A percentile compares a stretch with the other conserved stretches of the same genome.
Conservation (phyloP, 495 filamentous ascomycete genomes). For the Thermothielavioides terrestris region DNA sequence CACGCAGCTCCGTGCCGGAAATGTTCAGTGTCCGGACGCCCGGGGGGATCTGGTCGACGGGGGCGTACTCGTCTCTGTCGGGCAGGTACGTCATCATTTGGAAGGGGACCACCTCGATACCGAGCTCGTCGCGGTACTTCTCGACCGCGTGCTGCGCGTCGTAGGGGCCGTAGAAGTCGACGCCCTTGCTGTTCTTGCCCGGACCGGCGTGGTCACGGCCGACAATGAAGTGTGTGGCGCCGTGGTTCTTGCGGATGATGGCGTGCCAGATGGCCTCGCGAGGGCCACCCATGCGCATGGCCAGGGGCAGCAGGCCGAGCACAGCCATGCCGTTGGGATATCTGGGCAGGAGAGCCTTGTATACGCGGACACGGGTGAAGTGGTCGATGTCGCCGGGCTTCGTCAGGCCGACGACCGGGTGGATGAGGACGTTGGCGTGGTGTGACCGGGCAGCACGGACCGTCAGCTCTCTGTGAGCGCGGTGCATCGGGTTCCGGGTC, state of each 20-base stretch:
- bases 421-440: conserved; percentile 97
- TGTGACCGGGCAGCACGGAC: conserved; percentile 91
- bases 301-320: conserved; percentile 86
- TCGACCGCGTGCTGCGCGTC: conserved; percentile 97
- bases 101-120: conserved; percentile 98
- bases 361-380: conserved; percentile 97
- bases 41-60: conserved; percentile 75
- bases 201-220: conserved; percentile 96
- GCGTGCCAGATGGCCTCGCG: conserved; percentile 99
- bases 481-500: conserved; percentile 98
- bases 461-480: conserved; percentile 93
- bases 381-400: conserved; percentile 99
- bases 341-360: conserved; percentile 90
- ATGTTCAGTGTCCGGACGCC: conserved; percentile 92
- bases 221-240: conserved; percentile 98
- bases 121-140: conserved; percentile 91
- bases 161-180: conserved; percentile 97
- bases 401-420: conserved; percentile 95
- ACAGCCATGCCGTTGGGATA: conserved; percentile 99
- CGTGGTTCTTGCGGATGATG: conserved; percentile 99
- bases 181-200: conserved; percentile 90
- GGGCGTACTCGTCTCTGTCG: conserved; percentile 91
- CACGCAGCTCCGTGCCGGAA: conserved; percentile 89
- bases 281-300: conserved; percentile 98
- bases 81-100: conserved; percentile 99